Percentiles rank a stretch among this genome's conserved stretches.
Conservation (phyloP, 2,329 filamentous ascomycete species). For the Volutella citrinella region DNA sequence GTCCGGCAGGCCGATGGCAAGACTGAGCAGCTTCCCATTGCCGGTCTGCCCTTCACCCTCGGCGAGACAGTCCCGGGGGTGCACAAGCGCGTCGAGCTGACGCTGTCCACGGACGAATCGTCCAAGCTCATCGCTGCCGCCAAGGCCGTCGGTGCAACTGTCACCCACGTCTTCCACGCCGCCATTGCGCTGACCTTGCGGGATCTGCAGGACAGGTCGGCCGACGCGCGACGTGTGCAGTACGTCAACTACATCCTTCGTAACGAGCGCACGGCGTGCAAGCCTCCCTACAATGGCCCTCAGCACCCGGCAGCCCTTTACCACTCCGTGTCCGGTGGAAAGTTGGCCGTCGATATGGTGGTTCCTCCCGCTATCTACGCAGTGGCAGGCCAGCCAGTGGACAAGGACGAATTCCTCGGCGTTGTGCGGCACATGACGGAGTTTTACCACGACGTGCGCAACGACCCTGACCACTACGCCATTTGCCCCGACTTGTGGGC, state of each 20-base stretch:
- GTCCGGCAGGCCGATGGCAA: conserved; percentile 7
- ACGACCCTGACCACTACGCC: conserved; percentile 28
- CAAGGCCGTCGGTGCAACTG: conserved; percentile 19
- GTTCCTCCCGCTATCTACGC: no score
- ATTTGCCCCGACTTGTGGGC: conserved; percentile 24
- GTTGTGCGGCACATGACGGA: conserved; percentile 22
- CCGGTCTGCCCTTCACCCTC: conserved; percentile 17
- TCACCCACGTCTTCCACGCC: conserved; percentile 32
- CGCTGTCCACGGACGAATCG: conserved; percentile 15
- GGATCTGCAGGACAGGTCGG: conserved; percentile 17
- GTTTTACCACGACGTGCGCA: conserved; percentile 27
- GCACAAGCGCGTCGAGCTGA: conserved; percentile 25
- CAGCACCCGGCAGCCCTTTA: conserved; percentile 27
- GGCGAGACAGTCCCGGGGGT: conserved; percentile 14
- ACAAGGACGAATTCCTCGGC: conserved; percentile 20
- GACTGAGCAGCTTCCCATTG: conserved; percentile 1
- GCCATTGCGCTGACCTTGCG: conserved; percentile 27
- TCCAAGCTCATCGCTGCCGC: conserved; percentile 14
- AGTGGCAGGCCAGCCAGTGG: no score
- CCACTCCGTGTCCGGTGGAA: conserved; percentile 27
- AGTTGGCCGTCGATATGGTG: conserved; percentile 24
- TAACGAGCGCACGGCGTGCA: conserved; percentile 28
- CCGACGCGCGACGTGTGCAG: conserved; percentile 6
- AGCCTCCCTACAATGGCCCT: conserved; percentile 17
- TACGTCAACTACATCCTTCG: conserved; percentile 32